These are phyloP conservation scores for Astrothelium subdiscretum DNA, from an alignment of 495 filamentous ascomycete species.

Conservation along the genomic window DNA sequence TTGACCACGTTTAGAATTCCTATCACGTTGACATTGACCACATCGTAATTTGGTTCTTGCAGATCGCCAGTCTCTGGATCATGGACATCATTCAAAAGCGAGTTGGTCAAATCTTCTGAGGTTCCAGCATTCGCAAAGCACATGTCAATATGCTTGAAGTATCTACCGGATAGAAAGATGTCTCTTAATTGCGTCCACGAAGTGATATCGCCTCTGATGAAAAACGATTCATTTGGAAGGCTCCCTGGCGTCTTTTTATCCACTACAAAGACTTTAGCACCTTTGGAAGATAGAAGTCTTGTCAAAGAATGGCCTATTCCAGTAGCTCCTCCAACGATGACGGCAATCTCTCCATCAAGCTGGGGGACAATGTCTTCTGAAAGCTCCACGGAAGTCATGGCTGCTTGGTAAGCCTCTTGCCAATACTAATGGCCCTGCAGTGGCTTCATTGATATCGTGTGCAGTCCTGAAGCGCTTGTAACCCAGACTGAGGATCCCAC, in stretches of 20 bases:
- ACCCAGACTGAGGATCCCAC: too few species aligned
- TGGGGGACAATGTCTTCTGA: neutral
- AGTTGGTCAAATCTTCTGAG: constrained; percentile 14
- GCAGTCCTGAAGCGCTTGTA: too few species aligned
- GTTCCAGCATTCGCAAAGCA: constrained; percentile 25
- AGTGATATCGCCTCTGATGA: neutral
- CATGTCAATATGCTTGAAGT: constrained; percentile 18
- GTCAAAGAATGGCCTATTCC: constrained; percentile 17
- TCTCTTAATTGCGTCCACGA: neutral
- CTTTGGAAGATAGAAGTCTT: constrained; percentile 13
- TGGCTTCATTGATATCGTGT: too few species aligned
- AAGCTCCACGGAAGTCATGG: neutral
- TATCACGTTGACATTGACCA: neutral
- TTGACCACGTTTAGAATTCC: constrained; percentile 20
- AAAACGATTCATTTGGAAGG: neutral
- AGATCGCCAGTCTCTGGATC: constrained; percentile 1
- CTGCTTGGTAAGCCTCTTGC: too few species aligned
- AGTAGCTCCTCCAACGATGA: neutral
- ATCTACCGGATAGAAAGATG: neutral
- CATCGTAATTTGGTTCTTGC: neutral
- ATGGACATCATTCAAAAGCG: constrained; percentile 6
- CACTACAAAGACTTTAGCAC: constrained; percentile 16
- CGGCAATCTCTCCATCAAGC: neutral
- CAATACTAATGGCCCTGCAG: too few species aligned
- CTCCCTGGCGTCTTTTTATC: constrained; percentile 15